These are phyloP conservation scores for Exsudoporus floridanus DNA, from an alignment of 1,284 basidiomycete species.

Conservation along the genomic window DNA sequence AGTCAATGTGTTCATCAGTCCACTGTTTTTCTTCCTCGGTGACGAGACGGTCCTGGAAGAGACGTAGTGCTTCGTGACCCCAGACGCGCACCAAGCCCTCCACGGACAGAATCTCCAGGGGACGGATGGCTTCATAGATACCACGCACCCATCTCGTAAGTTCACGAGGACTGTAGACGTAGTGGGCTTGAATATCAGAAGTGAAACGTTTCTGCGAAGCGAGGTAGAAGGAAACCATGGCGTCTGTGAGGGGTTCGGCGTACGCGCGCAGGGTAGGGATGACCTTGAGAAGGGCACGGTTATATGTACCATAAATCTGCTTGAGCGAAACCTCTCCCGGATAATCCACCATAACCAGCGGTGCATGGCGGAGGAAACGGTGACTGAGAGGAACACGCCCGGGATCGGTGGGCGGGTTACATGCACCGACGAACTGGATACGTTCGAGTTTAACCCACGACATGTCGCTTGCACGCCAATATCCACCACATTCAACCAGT, in stretches of 20 bases:
- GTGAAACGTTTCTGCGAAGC: slow-evolving; percentile 95
- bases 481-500: slow-evolving; percentile 92
- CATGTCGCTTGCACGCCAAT: slow-evolving; percentile 94
- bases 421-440: slow-evolving; percentile 99
- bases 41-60: slow-evolving; percentile 98
- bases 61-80: slow-evolving; percentile 96
- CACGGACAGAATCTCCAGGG: slow-evolving; percentile 85
- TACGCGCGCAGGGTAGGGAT: slow-evolving; percentile 92
- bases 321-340: slow-evolving; percentile 96
- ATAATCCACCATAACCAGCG: slow-evolving; percentile 99
- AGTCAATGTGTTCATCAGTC: slow-evolving; percentile 93
- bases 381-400: slow-evolving; percentile 98
- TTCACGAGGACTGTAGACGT: slow-evolving; percentile 99
- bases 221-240: slow-evolving; percentile 97
- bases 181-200: slow-evolving; percentile 95
- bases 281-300: slow-evolving; percentile 93
- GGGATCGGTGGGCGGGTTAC: slow-evolving; percentile 99
- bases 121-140: slow-evolving; percentile 94
- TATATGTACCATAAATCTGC: slow-evolving; percentile 99
- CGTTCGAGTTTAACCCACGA: slow-evolving; percentile 97
- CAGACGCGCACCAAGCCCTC: slow-evolving; percentile 97
- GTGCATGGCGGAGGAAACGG: slow-evolving; percentile 96
- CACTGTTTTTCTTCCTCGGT: slow-evolving; percentile 87
- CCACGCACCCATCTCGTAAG: slow-evolving; percentile 98
- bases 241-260: slow-evolving; percentile 92